Evolutionary conservation across 139 green algal species (phyloP).

Genomic region (Chlorokybus atmophyticus): DNA sequence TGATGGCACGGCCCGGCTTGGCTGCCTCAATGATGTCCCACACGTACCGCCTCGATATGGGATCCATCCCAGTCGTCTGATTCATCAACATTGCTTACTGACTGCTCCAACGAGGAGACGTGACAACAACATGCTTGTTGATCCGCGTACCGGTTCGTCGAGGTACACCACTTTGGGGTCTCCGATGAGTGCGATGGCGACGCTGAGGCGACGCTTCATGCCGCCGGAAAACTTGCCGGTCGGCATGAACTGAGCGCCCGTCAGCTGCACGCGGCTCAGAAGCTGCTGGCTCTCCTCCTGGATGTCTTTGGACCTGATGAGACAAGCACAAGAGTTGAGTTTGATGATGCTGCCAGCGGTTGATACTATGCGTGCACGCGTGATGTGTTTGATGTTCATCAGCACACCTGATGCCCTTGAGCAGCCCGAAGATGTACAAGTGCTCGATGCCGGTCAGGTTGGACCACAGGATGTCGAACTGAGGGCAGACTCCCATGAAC

Average conservation of each 20-base stretch:
- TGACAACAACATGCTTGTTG: no score
- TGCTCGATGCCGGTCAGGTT: slow-evolving; percentile 78
- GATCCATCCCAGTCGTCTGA: slow-evolving; percentile 78
- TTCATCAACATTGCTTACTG: no score
- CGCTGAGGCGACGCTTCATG: slow-evolving; percentile 32
- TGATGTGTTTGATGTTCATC: no score
- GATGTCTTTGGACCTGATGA: neutral
- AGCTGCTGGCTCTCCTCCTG: slow-evolving; percentile 4
- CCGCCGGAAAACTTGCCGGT: slow-evolving; percentile 33
- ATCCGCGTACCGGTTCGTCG: slow-evolving; percentile 86
- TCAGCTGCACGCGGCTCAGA: slow-evolving; percentile 23
- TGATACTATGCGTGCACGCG: no score
- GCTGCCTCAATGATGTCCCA: slow-evolving; percentile 21
- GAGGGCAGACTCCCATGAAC: slow-evolving; percentile 61
- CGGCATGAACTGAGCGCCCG: slow-evolving; percentile 6
- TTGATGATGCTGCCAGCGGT: no score
- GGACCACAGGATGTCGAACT: slow-evolving; percentile 93
- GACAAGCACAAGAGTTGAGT: no score
- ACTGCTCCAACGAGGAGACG: no score
- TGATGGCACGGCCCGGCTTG: slow-evolving; percentile 19
- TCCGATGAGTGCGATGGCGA: slow-evolving; percentile 76
- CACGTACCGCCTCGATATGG: slow-evolving; percentile 48
- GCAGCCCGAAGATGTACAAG: slow-evolving; percentile 68
- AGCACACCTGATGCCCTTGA: no score
- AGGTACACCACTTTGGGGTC: slow-evolving; percentile 81